phyloP scores from a whole-genome alignment of 352 stramenopile species.

The Globisporangium sylvaticum region DNA sequence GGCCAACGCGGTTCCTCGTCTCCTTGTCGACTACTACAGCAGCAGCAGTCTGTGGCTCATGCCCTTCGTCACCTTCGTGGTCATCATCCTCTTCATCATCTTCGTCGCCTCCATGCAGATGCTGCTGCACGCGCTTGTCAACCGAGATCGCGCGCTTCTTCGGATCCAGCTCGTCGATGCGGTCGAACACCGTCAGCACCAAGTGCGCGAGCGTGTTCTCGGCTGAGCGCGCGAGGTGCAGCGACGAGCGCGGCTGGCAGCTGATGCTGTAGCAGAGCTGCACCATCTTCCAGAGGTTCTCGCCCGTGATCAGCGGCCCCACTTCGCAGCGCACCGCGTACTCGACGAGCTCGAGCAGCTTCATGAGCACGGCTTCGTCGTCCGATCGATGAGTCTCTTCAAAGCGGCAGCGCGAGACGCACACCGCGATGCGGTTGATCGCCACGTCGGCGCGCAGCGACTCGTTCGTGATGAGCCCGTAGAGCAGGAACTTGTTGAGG shows the following conservation, averaged over 20 bases:
- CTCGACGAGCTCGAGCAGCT: constrained; percentile 95
- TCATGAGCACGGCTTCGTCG: constrained; percentile 92
- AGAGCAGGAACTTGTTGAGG: constrained; percentile 98
- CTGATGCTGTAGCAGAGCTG: constrained; percentile 96
- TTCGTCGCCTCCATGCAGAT: background rate
- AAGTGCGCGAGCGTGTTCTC: constrained; percentile 96
- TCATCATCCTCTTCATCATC: constrained; percentile 11
- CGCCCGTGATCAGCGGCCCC: constrained; percentile 85
- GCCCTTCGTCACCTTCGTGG: background rate
- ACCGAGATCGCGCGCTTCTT: constrained; percentile 7
- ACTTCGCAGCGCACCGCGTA: constrained; percentile 92
- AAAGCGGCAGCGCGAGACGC: constrained; percentile 92
- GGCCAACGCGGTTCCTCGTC: constrained; percentile 20
- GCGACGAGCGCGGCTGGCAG: constrained; percentile 80
- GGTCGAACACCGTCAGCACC: constrained; percentile 95
- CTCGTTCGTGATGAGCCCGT: constrained; percentile 93
- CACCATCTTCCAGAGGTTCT: constrained; percentile 95
- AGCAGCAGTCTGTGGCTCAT: background rate
- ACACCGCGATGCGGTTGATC: constrained; percentile 93
- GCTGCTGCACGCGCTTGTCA: background rate
- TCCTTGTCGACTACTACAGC: constrained; percentile 7
- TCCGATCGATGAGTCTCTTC: constrained; percentile 92
- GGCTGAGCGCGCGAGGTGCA: constrained; percentile 92
- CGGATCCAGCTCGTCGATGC: constrained; percentile 72
- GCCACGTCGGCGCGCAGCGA: constrained; percentile 84